Evolutionary conservation across 805 yeast species (phyloP), one percentile per base, ranked within the genome.

Genomic region (Schwanniomyces polymorphus): DNA sequence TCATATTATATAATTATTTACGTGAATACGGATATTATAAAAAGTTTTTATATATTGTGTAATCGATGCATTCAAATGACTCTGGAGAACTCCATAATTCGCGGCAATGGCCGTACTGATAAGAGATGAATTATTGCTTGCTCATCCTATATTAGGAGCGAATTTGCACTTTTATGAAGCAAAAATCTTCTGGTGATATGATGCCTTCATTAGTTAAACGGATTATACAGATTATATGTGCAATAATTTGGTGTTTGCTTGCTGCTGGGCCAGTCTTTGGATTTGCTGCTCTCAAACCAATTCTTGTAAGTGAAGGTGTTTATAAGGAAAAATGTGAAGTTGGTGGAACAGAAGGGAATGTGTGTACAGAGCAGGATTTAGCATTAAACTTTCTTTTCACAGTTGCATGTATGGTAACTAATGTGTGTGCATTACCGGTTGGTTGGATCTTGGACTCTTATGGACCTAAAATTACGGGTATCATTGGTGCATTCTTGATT

Each of bases 221-320:
- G 51, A 44, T 75, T 8, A 47, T 75, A 2, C 96, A 90, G 62
- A 78, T 88, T 9, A 41, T 60, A 1, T 88, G 96, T 66, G 91
- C 97, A 26, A 79, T 89, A 14, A 46, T 75, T 0, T 91, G 97
- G 97, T 92, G 97, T 68, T 69, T 91, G 11, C 73, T 89, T 33
- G 90, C 97, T 0, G 97, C 97, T 0, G 98, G 97, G 5, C 90
- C 95, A 1, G 84, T 91, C 11, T 91, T 91, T 74, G 98, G 98
- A 4, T 91, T 91, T 71, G 97, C 97, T 21, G 97, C 98, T 3
- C 71, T 91, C 45, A 92, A 92, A 61, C 95, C 96, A 5, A 81
- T 91, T 9, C 68, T 92, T 38, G 78, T 90, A 16, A 63, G 74
- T 8, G 91, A 92, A 60, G 91, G 92, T 3, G 85, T 91, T 3